A percentile compares a stretch with the other conserved stretches of the same genome.
These are phyloP conservation scores for Cardamine occulta DNA, from an alignment of 345 rosid species.

Conservation along the genomic window DNA sequence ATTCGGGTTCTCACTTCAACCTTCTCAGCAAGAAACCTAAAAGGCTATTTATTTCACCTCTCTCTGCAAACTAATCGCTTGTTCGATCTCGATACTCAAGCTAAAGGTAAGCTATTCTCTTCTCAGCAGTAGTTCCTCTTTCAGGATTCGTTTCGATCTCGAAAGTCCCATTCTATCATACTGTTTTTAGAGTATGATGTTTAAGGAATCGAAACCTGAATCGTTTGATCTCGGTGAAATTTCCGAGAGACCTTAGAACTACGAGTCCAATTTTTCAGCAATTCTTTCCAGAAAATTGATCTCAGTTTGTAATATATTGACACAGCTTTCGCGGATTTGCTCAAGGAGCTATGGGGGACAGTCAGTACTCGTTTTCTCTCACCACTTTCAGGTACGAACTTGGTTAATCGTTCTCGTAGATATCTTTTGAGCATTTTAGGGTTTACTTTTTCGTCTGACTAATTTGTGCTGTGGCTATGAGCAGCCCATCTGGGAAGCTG, in stretches of 20 bases:
- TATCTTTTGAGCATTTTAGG: background rate
- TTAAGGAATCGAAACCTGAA: background rate
- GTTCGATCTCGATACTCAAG: constrained; percentile 34
- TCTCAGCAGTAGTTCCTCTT: background rate
- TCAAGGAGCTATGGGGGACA: constrained; percentile 63
- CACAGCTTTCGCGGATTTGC: constrained; percentile 22
- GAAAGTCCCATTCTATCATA: background rate
- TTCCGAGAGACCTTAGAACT: background rate
- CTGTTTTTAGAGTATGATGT: background rate
- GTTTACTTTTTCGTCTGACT: background rate
- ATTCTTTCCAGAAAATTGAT: background rate
- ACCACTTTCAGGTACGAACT: constrained; percentile 81
- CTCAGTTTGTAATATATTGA: background rate
- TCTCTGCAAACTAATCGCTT: constrained; percentile 20
- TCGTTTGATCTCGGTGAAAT: constrained; percentile 13
- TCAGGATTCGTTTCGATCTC: background rate
- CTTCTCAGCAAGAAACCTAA: constrained; percentile 40
- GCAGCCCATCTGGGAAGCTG: constrained; percentile 95
- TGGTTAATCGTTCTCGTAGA: background rate
- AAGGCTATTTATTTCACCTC: background rate
- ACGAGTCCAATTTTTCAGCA: background rate
- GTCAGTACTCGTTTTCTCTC: constrained; percentile 94
- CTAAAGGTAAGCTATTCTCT: constrained; percentile 25
- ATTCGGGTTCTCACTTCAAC: constrained; percentile 35
- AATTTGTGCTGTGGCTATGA: constrained; percentile 7